phyloP scores from a whole-genome alignment of 1,284 basidiomycete genomes.

The Sphagnurus paluster region DNA sequence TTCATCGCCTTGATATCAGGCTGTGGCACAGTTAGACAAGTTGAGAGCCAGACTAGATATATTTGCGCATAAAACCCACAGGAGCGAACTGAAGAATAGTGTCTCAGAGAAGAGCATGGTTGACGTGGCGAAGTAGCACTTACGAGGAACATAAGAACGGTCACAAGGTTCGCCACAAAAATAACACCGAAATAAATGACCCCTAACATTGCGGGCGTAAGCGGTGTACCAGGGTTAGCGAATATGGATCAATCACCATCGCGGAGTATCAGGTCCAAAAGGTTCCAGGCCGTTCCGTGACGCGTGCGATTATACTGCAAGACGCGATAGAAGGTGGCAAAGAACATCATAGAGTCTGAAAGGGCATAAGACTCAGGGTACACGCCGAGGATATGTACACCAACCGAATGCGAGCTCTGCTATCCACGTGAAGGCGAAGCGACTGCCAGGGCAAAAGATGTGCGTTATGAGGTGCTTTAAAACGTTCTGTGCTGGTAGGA shows the following conservation, averaged over 20 bases:
- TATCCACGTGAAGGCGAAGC: constrained; percentile 35
- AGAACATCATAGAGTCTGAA: constrained; percentile 31
- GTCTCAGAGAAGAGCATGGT: constrained; percentile 1
- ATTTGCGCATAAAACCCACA: too few species aligned
- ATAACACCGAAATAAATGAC: constrained; percentile 33
- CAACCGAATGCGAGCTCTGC: constrained; percentile 34
- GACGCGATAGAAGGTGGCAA: constrained; percentile 30
- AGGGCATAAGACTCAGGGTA: not conserved
- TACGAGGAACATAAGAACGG: constrained; percentile 31
- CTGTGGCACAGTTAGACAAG: constrained; percentile 13
- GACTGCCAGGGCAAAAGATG: constrained; percentile 23
- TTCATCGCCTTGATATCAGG: constrained; percentile 32
- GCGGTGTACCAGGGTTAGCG: not conserved
- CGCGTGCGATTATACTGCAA: constrained; percentile 19
- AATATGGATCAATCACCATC: constrained; percentile 25
- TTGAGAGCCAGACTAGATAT: too few species aligned
- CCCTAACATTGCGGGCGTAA: constrained; percentile 16
- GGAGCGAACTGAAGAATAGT: constrained; percentile 24
- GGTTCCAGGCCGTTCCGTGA: constrained; percentile 17
- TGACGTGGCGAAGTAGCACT: constrained; percentile 2
- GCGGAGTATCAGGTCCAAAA: constrained; percentile 29
- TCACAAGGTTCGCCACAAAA: constrained; percentile 29
- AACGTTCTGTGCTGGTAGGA: not conserved
- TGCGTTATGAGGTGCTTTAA: not conserved
- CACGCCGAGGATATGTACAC: not conserved